These are phyloP conservation scores for Grosmannia clavigera DNA, from an alignment of 2,329 filamentous ascomycete genomes.

Conservation along the genomic window DNA sequence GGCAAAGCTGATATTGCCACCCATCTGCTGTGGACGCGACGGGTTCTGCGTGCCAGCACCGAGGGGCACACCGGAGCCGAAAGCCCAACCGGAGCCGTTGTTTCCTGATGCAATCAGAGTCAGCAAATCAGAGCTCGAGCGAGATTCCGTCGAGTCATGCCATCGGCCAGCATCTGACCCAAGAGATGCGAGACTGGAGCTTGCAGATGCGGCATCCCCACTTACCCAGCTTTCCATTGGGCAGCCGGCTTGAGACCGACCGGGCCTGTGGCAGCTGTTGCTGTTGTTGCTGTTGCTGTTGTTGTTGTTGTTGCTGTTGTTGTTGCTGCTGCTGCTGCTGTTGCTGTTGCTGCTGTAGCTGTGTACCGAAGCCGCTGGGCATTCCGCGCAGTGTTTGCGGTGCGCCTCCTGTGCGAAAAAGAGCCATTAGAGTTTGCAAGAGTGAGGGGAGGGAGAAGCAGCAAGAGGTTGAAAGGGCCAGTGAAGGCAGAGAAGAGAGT, in stretches of 20 bases:
- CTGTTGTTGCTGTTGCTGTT: too few relatives aligned
- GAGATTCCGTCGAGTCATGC: background rate
- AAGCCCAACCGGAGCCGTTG: slow-evolving; percentile 47
- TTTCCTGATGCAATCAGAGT: slow-evolving; percentile 24
- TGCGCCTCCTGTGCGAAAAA: slow-evolving; percentile 35
- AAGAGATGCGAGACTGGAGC: background rate
- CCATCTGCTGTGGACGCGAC: slow-evolving; percentile 31
- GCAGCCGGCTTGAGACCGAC: slow-evolving; percentile 45
- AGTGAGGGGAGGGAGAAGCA: background rate
- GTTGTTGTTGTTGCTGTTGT: too few relatives aligned
- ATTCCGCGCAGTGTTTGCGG: slow-evolving; percentile 51
- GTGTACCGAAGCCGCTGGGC: slow-evolving; percentile 43
- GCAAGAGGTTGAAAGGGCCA: background rate
- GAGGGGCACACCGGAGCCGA: slow-evolving; percentile 49
- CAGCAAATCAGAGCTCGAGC: background rate
- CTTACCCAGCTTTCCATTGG: slow-evolving; percentile 53
- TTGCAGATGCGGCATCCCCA: background rate
- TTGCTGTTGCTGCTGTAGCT: too few relatives aligned
- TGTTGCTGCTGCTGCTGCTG: too few relatives aligned
- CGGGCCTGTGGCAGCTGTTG: slow-evolving; percentile 28
- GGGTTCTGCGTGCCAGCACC: slow-evolving; percentile 38
- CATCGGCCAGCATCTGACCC: background rate
- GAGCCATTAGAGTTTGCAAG: background rate
- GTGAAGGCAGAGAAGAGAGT: background rate
- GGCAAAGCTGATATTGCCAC: slow-evolving; percentile 51